phyloP scores from a whole-genome alignment of 2,329 filamentous ascomycete genomes.

The Diaporthe citriasiana region DNA sequence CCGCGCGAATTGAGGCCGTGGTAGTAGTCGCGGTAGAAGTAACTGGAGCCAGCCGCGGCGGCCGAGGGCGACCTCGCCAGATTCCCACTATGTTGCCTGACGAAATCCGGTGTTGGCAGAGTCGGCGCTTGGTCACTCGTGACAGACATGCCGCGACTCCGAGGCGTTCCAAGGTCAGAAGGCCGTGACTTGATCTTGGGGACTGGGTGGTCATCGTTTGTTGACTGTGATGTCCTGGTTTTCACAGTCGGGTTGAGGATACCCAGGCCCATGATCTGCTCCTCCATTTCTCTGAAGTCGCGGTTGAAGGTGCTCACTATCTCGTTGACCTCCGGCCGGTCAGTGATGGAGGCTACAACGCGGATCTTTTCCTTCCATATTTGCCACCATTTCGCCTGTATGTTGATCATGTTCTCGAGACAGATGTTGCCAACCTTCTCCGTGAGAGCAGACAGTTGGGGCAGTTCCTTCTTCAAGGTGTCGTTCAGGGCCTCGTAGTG shows the following conservation, averaged over 20 bases:
- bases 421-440: slow-evolving; percentile 88
- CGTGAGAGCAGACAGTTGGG: slow-evolving; percentile 84
- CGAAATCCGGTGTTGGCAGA: slow-evolving; percentile 76
- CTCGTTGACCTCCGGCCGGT: slow-evolving; percentile 77
- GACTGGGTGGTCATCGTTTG: slow-evolving; percentile 67
- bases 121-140: slow-evolving; percentile 74
- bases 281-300: slow-evolving; percentile 83
- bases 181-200: slow-evolving; percentile 65
- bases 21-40: slow-evolving; percentile 70
- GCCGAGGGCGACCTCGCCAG: slow-evolving; percentile 69
- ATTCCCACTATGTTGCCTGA: slow-evolving; percentile 75
- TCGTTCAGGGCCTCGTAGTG: slow-evolving; percentile 94
- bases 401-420: slow-evolving; percentile 84
- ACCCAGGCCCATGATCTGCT: slow-evolving; percentile 77
- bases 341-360: slow-evolving; percentile 76
- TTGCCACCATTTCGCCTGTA: slow-evolving; percentile 86
- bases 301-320: slow-evolving; percentile 83
- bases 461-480: slow-evolving; percentile 91
- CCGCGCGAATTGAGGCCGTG: slow-evolving; percentile 62
- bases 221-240: slow-evolving; percentile 72
- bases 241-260: slow-evolving; percentile 82
- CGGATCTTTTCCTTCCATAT: slow-evolving; percentile 88
- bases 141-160: slow-evolving; percentile 72
- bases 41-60: slow-evolving; percentile 62
- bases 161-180: slow-evolving; percentile 61